Evolutionary conservation across 176 grass and related monocot genomes (phyloP).

Genomic region (Cocos nucifera): DNA sequence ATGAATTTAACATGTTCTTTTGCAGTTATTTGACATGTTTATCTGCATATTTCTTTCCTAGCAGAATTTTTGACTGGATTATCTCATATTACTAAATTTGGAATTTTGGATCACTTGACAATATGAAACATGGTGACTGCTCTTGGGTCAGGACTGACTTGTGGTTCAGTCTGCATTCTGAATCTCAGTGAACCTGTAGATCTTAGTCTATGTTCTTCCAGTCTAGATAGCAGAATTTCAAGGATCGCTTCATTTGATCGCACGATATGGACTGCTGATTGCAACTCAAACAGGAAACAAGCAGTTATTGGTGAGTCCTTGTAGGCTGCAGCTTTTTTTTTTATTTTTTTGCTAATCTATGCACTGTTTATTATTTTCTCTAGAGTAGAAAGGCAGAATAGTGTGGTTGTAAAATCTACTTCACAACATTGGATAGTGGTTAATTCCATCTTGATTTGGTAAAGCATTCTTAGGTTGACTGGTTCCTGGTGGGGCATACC

Average conservation of each 20-base stretch:
- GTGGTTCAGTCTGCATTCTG: constrained; percentile 48
- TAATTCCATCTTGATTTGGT: no score
- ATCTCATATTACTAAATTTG: no score
- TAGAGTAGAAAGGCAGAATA: no score
- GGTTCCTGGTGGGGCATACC: no score
- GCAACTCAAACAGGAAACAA: constrained; percentile 33
- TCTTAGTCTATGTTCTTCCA: neutral
- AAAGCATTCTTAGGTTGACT: no score
- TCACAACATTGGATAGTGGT: no score
- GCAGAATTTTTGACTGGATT: no score
- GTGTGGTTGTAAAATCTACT: no score
- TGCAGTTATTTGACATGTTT: neutral
- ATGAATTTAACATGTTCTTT: constrained; percentile 8
- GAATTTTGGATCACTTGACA: constrained; percentile 45
- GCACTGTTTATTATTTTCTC: neutral
- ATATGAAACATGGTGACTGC: constrained; percentile 50
- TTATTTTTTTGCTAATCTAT: neutral
- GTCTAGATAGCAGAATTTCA: constrained; percentile 8
- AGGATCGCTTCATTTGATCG: constrained; percentile 31
- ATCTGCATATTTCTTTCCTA: no score
- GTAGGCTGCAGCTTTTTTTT: neutral
- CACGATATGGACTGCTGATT: constrained; percentile 63
- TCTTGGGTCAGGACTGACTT: constrained; percentile 41
- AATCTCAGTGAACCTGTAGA: constrained; percentile 41
- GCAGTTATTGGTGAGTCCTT: constrained; percentile 49